Evolutionary conservation across 164 flowering plant species (phyloP), one percentile per base, ranked within the genome.

Genomic region (Nymphaea thermarum): DNA sequence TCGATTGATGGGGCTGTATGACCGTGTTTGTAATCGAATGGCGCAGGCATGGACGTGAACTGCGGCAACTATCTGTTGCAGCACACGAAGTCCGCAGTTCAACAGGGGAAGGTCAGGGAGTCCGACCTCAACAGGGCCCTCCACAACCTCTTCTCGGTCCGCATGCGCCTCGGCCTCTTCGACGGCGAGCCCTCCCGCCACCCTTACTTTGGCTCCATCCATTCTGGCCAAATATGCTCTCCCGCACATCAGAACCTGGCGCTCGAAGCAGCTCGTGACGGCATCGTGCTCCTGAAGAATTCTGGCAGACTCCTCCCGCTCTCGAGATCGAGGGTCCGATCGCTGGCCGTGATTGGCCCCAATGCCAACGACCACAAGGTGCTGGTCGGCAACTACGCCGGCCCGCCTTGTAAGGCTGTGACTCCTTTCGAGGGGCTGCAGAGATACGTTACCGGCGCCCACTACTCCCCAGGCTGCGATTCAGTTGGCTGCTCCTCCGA

Each of bases 101-200:
- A 76, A 62, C 76, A 78, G 75, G 78, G 75, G 68, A 90, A 87
- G 72, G 65, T 84, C 8, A 51, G 75, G 0, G 85, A 71, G 65
- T 5, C 74, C 3, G 79, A 85, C 61, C 76, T 93, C 44, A 79
- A 93, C 82, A 76, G 93, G 73, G 98, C 96, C 63, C 87, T 90
- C 42, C 76, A 65, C 44, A 87, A 89, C 71, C 90, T 90, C 62
- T 90, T 93, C 78, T 69, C 87, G 3, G 70, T 88, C 6, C 77
- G 94, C 77, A 89, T 93, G 82, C 82, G 97, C 63, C 73, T 93
- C 63, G 98, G 97, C 17, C 82, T 90, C 17, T 90, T 90, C 75
- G 75, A 85, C 67, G 97, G 96, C 3, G 71, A 83, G 70, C 94
- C 94, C 17, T 63, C 11, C 7, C 60, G 68, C 4, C 83, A 55